Base-by-base conservation (phyloP, 148 eudicot species). In the Rhododendron mucronatum region DNA sequence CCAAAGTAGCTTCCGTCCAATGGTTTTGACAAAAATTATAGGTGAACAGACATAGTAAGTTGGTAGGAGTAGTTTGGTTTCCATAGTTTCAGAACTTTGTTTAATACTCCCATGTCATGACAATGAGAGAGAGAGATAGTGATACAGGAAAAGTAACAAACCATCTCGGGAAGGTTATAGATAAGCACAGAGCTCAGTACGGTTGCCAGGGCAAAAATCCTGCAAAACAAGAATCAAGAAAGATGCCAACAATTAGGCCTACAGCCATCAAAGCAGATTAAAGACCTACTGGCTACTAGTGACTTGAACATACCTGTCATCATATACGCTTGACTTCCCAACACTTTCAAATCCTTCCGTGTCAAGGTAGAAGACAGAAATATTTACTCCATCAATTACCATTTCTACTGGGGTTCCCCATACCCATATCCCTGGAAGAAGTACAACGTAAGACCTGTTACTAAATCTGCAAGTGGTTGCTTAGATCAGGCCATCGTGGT, bases 261-360 rank as follows among this genome's bases (percentile, higher is more conserved):
- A 71, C 83, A 86, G 50, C 77, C 57, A 73, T 20, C 28, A 79
- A 50, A 21, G 65, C 80, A 80, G 51, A 88, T 41, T 79, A 33
- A 84, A 84, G 84, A 76, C n/a, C 77, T 86, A 12, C 26, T 33
- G 37, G 55, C 77, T 86, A 12, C 26, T 33, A 44, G 55, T 26
- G 45, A 80, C 77, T 86, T 85, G 12, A 53, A 37, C 50, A 79
- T 90, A 97, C 99, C 99, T 88, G 88, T 97, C 99, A 87, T 97
- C 99, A 85, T 97, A 97, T 78, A 97, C 98, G 87, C 93, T 97
- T 78, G 99, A 97, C 91, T 95, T 97, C 86, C 99, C 99, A 89
- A 97, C 89, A 90, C 99, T 97, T 90, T 97, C 98, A 92, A 97
- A 97, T 80, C 99, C 99, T 87, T 97, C 99, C 7, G 99, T 97